Conservation (phyloP, 2,329 filamentous ascomycete genomes). For the Raffaelea ambrosiae region DNA sequence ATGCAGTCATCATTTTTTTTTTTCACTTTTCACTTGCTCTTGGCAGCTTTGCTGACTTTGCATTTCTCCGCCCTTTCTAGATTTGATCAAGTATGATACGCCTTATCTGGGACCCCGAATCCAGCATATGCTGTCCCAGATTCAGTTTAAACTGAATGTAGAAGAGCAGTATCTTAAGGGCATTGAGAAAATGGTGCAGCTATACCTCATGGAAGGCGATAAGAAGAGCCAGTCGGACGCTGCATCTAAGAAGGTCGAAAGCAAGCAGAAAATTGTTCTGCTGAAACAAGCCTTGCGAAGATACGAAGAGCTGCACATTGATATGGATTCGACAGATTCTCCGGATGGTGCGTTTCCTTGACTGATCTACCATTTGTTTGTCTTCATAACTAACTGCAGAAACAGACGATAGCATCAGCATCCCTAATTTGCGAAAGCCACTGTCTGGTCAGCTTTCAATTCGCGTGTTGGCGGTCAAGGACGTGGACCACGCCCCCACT, state of each 20-base stretch:
- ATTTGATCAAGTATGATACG: conserved; percentile 97
- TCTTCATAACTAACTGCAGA: not conserved
- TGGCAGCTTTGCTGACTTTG: not conserved
- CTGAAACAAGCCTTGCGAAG: conserved; percentile 91
- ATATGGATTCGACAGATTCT: conserved; percentile 71
- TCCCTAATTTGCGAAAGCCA: conserved; percentile 92
- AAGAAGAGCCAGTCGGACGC: conserved; percentile 92
- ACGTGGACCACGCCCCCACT: conserved; percentile 86
- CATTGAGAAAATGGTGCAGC: conserved; percentile 97
- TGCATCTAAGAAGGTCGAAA: conserved; percentile 81
- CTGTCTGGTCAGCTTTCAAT: conserved; percentile 84
- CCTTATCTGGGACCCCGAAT: conserved; percentile 92
- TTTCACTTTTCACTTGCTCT: not conserved
- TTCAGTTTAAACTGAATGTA: conserved; percentile 97
- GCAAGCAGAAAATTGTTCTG: conserved; percentile 94
- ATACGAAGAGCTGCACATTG: conserved; percentile 95
- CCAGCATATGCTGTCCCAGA: conserved; percentile 96
- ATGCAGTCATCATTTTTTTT: not conserved
- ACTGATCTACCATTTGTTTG: not conserved
- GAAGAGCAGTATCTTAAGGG: conserved; percentile 99
- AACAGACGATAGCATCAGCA: conserved; percentile 90
- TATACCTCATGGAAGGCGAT: conserved; percentile 96
- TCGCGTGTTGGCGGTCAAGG: conserved; percentile 78
- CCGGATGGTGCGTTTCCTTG: conserved; percentile 59
- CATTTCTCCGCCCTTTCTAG: conserved; percentile 34